Conservation (phyloP, 2,329 filamentous ascomycete species). For the Neonectria coccinea region DNA sequence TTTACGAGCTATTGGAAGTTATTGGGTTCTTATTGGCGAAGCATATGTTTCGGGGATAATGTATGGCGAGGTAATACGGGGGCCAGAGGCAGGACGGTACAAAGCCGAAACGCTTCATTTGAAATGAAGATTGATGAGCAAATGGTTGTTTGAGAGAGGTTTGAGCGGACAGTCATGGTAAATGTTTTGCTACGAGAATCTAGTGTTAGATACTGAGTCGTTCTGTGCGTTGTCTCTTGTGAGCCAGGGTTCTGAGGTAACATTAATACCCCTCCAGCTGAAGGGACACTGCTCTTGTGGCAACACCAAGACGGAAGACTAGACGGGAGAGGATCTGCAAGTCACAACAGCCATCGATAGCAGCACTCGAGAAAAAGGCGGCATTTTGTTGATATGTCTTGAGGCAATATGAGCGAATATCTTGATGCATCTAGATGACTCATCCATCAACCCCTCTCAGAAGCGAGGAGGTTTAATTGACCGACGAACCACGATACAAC, state of each 20-base stretch:
- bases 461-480: neutral
- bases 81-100: neutral
- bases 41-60: constrained; percentile 1
- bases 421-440: constrained; percentile 7
- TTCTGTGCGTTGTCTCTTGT: no score
- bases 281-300: no score
- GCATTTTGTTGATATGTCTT: neutral
- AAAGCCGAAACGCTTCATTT: neutral
- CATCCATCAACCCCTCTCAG: constrained; percentile 21
- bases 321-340: neutral
- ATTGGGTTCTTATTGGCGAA: neutral
- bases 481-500: neutral
- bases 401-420: constrained; percentile 16
- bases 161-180: no score
- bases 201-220: no score
- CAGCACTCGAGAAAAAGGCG: neutral
- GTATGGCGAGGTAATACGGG: neutral
- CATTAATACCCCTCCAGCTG: no score
- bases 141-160: neutral
- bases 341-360: neutral
- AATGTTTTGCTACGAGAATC: no score
- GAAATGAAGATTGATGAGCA: neutral
- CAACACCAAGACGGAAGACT: no score
- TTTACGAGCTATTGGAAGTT: neutral
- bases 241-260: no score